Conservation (phyloP, 176 grass and related monocot genomes). For the Cenchrus fungigraminus region DNA sequence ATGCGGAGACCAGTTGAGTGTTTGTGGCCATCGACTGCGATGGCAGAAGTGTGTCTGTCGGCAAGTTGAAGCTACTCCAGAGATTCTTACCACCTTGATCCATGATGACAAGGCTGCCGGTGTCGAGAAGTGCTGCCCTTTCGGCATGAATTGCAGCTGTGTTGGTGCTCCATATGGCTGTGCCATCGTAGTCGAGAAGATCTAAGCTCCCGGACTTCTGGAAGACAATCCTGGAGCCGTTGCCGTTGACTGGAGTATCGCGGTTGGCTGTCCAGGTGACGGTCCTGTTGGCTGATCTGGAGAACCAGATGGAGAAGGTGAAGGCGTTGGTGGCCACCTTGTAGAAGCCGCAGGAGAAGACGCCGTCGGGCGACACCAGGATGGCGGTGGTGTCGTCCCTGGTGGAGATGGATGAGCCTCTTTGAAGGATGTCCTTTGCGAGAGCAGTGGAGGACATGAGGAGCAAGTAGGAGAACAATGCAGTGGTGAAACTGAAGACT, state of each 20-base stretch:
- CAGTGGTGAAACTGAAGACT: background rate
- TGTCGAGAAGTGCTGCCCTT: conserved; percentile 38
- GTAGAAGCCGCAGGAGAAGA: conserved; percentile 67
- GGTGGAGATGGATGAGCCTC: conserved; percentile 23
- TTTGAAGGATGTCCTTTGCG: background rate
- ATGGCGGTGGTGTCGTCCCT: conserved; percentile 22
- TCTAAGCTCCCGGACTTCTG: background rate
- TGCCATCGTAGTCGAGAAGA: conserved; percentile 52
- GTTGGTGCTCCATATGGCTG: conserved; percentile 41
- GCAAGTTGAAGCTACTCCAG: conserved; percentile 57
- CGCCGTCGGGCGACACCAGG: conserved; percentile 40
- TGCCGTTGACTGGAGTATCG: conserved; percentile 56
- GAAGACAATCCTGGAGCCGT: conserved; percentile 45
- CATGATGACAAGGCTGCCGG: conserved; percentile 44
- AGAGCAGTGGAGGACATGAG: background rate
- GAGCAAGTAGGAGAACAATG: background rate
- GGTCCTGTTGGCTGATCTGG: conserved; percentile 14
- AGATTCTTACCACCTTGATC: background rate
- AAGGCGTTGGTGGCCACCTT: conserved; percentile 59
- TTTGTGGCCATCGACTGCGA: conserved; percentile 45
- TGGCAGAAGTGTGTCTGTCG: conserved; percentile 59
- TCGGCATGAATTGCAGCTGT: background rate
- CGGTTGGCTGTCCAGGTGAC: conserved; percentile 65
- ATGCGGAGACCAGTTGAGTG: conserved; percentile 45
- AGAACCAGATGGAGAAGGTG: conserved; percentile 71